Conservation (phyloP, 2,329 filamentous ascomycete genomes). For the Microdochium bolleyi region DNA sequence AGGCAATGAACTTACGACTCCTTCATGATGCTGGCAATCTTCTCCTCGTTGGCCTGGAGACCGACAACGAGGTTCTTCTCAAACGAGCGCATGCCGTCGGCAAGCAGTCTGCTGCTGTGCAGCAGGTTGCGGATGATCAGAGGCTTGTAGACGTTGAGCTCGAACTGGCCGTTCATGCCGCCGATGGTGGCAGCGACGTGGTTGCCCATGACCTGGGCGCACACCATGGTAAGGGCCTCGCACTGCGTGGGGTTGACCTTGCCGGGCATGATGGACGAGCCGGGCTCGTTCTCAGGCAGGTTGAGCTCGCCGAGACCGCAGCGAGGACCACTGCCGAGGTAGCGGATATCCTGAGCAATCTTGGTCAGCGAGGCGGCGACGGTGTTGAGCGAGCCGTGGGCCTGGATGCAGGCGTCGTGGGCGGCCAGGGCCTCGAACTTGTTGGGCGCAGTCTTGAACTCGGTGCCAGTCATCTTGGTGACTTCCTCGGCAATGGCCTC, state of each 20-base stretch:
- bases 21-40: conserved; percentile 83
- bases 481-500: conserved; percentile 90
- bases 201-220: conserved; percentile 97
- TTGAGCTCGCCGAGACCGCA: conserved; percentile 91
- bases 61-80: conserved; percentile 87
- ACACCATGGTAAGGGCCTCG: conserved; percentile 96
- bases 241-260: conserved; percentile 99
- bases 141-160: conserved; percentile 98
- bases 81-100: conserved; percentile 91
- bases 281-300: conserved; percentile 96
- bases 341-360: conserved; percentile 96
- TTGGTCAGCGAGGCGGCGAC: conserved; percentile 89
- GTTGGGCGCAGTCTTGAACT: conserved; percentile 96
- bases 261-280: conserved; percentile 96
- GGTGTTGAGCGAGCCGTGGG: conserved; percentile 88
- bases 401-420: conserved; percentile 93
- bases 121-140: conserved; percentile 91
- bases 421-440: conserved; percentile 97
- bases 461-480: conserved; percentile 80
- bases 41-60: conserved; percentile 86
- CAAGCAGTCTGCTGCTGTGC: conserved; percentile 80
- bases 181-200: conserved; percentile 87
- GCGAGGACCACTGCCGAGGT: conserved; percentile 90
- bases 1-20: conserved; percentile 62
- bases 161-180: conserved; percentile 96